Evolutionary conservation across 2,329 filamentous ascomycete genomes (phyloP), one percentile per base, ranked within the genome.

Genomic region (Anisogramma anomala): DNA sequence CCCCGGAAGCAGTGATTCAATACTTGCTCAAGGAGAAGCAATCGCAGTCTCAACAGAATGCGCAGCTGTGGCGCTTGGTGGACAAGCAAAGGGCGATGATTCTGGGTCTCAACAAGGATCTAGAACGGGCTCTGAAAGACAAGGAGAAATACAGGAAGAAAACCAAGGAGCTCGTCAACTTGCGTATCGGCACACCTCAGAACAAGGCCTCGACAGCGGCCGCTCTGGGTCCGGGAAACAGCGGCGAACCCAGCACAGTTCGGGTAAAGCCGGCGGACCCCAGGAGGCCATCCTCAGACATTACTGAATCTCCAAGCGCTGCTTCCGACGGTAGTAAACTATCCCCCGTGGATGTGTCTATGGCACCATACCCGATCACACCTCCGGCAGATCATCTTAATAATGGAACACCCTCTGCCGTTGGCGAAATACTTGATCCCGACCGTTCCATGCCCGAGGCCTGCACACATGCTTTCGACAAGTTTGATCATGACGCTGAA

Each of bases 61-160:
- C 80, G 14, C 89, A 98, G 58, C 65, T 98, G 53, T 98, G 91
- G 91, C 81, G 87, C 37, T 66, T 98, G 34, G 87, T 98, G 36
- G 89, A 96, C 59, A 96, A 98, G 65, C 91, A 98, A 61, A 74
- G 89, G 48, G 79, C 86, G 13, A 88, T 98, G 79, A 87, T 98
- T 41, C 63, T 94, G 15, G 89, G 88, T 6, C 69, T 98, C 48
- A 95, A 96, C 56, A 94, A 91, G 59, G 91, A 98, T 57, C 67
- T 98, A 10, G 89, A 96, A 60, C 77, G 84, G 39, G 79, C 88
- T 1, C 62, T 94, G 49, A 94, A 94, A 58, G 91, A 96, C 52
- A 95, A 95, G 62, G 89, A 96, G 50, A 82, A 82, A 52, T 96
- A 96, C 57, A 79, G 84, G 53, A 88, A 82, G 60, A 94, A 91